Percentiles rank a stretch among this genome's conserved stretches.
These are phyloP conservation scores for Globisporangium paddicum DNA, from an alignment of 352 stramenopile species.

Conservation along the genomic window DNA sequence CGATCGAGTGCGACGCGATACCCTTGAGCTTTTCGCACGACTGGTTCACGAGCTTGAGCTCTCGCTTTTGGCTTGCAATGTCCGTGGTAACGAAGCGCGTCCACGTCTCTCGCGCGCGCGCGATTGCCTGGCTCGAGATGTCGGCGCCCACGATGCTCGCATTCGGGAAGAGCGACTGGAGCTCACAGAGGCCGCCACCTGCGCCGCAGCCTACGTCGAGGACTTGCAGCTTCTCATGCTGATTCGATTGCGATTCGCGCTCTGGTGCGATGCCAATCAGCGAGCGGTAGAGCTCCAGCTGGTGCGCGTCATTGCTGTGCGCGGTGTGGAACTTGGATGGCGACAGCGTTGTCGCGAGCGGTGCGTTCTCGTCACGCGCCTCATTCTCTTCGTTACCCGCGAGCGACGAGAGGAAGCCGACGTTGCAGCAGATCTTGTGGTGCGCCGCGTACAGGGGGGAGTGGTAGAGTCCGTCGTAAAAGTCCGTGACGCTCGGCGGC, in stretches of 20 bases:
- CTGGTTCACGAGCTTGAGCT: constrained; percentile 57
- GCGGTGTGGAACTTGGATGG: constrained; percentile 24
- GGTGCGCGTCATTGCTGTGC: constrained; percentile 33
- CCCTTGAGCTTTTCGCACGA: constrained; percentile 61
- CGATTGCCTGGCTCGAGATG: constrained; percentile 57
- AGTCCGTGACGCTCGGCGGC: constrained; percentile 43
- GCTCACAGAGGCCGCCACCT: constrained; percentile 52
- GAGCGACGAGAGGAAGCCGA: constrained; percentile 43
- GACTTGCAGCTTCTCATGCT: constrained; percentile 28
- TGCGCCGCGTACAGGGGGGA: constrained; percentile 56
- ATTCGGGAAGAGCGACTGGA: constrained; percentile 53
- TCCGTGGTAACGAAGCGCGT: constrained; percentile 35
- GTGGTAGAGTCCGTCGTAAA: constrained; percentile 78
- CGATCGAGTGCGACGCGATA: constrained; percentile 43
- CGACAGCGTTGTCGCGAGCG: constrained; percentile 1
- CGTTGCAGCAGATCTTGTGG: constrained; percentile 69
- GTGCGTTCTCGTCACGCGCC: not conserved
- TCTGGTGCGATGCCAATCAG: constrained; percentile 37
- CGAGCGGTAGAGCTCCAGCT: constrained; percentile 57
- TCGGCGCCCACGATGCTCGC: constrained; percentile 51
- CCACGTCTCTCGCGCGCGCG: constrained; percentile 64
- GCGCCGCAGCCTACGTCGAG: constrained; percentile 63
- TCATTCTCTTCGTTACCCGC: not conserved
- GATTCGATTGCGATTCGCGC: constrained; percentile 8
- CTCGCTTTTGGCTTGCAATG: constrained; percentile 24